Evolutionary conservation across 75 land plant genomes (phyloP).

Genomic region (Adiantum capillusveneris): DNA sequence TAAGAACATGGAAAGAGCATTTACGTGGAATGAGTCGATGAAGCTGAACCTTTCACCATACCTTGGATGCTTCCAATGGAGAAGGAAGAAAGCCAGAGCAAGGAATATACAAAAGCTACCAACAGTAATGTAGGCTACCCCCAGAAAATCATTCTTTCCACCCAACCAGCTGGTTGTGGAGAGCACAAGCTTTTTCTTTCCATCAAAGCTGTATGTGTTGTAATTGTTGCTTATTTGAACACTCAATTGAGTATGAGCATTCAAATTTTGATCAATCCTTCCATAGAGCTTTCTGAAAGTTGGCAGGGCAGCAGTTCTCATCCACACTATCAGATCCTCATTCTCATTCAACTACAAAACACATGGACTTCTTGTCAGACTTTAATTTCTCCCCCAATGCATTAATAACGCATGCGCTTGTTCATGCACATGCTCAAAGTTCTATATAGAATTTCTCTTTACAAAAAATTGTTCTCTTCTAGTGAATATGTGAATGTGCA

Average conservation of each 20-base stretch:
- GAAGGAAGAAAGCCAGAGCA: slow-evolving; percentile 27
- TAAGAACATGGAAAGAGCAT: no score
- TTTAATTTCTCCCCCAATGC: no score
- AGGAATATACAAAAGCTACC: slow-evolving; percentile 58
- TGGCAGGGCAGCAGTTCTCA: slow-evolving; percentile 82
- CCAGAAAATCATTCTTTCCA: slow-evolving; percentile 55
- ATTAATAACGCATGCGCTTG: no score
- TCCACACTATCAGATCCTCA: slow-evolving; percentile 68
- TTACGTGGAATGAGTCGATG: no score
- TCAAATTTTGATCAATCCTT: slow-evolving; percentile 53
- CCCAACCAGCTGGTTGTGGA: slow-evolving; percentile 81
- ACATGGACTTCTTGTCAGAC: no score
- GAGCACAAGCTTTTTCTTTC: slow-evolving; percentile 70
- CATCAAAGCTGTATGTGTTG: slow-evolving; percentile 71
- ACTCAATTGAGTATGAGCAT: slow-evolving; percentile 22
- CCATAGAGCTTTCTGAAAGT: slow-evolving; percentile 78
- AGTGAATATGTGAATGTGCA: no score
- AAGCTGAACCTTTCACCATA: no score
- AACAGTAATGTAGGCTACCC: slow-evolving; percentile 60
- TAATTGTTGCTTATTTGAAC: slow-evolving; percentile 48
- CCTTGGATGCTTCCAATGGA: slow-evolving; percentile 30
- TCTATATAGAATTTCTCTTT: no score
- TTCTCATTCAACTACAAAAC: slow-evolving; percentile 50
- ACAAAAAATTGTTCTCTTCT: no score
- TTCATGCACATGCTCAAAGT: no score